Evolutionary conservation across 257 asterid species (phyloP).

Genomic region (Fraxinus cuspidata): DNA sequence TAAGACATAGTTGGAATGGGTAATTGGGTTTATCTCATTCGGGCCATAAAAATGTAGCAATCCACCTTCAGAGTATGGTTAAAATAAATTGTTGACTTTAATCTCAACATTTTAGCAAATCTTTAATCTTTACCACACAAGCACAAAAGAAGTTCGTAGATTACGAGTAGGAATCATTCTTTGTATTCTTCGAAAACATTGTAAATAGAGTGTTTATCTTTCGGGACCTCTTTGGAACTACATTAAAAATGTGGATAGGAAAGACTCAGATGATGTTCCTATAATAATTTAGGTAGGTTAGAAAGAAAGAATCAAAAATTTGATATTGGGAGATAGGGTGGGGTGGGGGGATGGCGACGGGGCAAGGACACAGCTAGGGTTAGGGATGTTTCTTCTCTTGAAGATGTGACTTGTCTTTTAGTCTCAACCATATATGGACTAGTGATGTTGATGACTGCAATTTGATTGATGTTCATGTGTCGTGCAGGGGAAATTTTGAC

Average conservation of each 20-base stretch:
- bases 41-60: too few relatives aligned
- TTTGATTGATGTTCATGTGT: not conserved
- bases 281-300: not conserved
- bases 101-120: too few relatives aligned
- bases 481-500: not conserved
- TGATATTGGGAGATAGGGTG: not conserved
- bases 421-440: not conserved
- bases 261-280: not conserved
- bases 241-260: not conserved
- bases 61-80: too few relatives aligned
- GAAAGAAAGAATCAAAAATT: not conserved
- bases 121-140: too few relatives aligned
- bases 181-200: too few relatives aligned
- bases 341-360: not conserved
- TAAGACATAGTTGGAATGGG: too few relatives aligned
- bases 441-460: not conserved
- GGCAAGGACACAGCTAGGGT: conserved; percentile 6
- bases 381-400: not conserved
- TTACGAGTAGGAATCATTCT: not conserved
- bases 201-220: not conserved
- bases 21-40: too few relatives aligned
- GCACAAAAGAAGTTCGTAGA: not conserved
- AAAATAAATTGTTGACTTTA: too few relatives aligned
- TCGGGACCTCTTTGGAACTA: not conserved
- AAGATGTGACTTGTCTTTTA: conserved; percentile 2